Percentiles rank a stretch among this genome's conserved stretches.
Evolutionary conservation across 1,284 basidiomycete species (phyloP).

Genomic region (Pisolithus thermaeus): DNA sequence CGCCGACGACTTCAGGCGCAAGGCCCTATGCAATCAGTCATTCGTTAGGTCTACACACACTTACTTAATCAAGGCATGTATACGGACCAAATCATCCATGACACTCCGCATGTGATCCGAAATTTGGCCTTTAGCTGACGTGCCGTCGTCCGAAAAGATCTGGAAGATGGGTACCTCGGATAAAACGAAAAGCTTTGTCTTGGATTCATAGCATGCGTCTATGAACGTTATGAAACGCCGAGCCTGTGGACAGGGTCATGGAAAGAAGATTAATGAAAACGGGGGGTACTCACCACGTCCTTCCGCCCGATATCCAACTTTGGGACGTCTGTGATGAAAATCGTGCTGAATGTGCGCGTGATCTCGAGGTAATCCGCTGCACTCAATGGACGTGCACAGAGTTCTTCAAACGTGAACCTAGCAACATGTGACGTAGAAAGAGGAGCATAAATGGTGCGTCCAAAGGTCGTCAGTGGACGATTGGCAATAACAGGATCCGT

Average conservation of each 20-base stretch:
- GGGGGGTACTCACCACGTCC: slow-evolving; percentile 57
- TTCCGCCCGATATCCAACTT: slow-evolving; percentile 86
- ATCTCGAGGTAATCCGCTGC: slow-evolving; percentile 97
- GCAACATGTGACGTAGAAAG: slow-evolving; percentile 77
- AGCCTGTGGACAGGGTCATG: slow-evolving; percentile 43
- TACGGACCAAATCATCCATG: slow-evolving; percentile 83
- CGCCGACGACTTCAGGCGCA: slow-evolving; percentile 65
- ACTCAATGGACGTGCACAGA: slow-evolving; percentile 87
- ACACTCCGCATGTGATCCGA: slow-evolving; percentile 82
- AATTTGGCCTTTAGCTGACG: slow-evolving; percentile 35
- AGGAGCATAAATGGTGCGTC: slow-evolving; percentile 75
- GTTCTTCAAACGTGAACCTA: slow-evolving; percentile 80
- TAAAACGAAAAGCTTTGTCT: slow-evolving; percentile 86
- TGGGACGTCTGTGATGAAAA: slow-evolving; percentile 87
- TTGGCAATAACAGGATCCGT: slow-evolving; percentile 55
- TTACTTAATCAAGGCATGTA: not conserved
- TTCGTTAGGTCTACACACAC: not conserved
- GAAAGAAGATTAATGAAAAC: not conserved
- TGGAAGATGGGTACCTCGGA: slow-evolving; percentile 87
- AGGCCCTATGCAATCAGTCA: slow-evolving; percentile 53
- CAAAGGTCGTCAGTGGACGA: slow-evolving; percentile 82
- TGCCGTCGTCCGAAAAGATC: slow-evolving; percentile 75
- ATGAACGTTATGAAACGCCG: slow-evolving; percentile 97
- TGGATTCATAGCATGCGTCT: slow-evolving; percentile 93
- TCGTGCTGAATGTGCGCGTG: slow-evolving; percentile 79